These are phyloP conservation scores for Phialophora tarda DNA, from an alignment of 2,329 filamentous ascomycete genomes.

Conservation along the genomic window DNA sequence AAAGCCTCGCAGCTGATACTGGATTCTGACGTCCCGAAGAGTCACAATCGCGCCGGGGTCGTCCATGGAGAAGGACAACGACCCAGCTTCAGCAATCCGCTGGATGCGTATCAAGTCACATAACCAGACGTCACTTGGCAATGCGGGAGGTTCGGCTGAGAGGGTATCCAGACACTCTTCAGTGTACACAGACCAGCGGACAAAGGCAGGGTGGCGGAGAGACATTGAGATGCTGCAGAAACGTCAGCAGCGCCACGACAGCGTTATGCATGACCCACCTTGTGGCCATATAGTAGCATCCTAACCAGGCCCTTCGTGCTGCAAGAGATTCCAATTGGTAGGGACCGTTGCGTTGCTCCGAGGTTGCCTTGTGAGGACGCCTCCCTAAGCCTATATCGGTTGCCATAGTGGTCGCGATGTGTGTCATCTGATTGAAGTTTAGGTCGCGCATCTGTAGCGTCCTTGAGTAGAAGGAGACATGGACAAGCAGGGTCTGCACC, in stretches of 20 bases:
- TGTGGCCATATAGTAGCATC: slow-evolving; percentile 65
- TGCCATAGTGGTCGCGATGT: slow-evolving; percentile 79
- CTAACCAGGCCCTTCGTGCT: slow-evolving; percentile 64
- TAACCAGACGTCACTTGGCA: slow-evolving; percentile 61
- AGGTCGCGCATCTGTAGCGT: slow-evolving; percentile 82
- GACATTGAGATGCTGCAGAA: slow-evolving; percentile 58
- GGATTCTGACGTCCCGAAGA: slow-evolving; percentile 66
- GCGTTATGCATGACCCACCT: slow-evolving; percentile 46
- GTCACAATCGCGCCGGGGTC: slow-evolving; percentile 60
- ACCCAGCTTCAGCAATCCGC: slow-evolving; percentile 72
- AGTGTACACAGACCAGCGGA: slow-evolving; percentile 68
- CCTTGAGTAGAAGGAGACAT: slow-evolving; percentile 84
- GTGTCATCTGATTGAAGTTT: slow-evolving; percentile 85
- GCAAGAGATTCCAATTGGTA: slow-evolving; percentile 52
- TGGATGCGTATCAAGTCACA: slow-evolving; percentile 64
- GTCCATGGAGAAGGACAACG: slow-evolving; percentile 69
- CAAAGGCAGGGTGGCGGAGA: slow-evolving; percentile 61
- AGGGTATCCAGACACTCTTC: slow-evolving; percentile 65
- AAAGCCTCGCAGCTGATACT: slow-evolving; percentile 68
- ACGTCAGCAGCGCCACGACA: not conserved
- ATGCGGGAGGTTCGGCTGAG: slow-evolving; percentile 60
- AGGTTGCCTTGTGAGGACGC: slow-evolving; percentile 49
- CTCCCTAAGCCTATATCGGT: slow-evolving; percentile 80
- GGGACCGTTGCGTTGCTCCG: slow-evolving; percentile 47
- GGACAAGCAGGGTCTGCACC: slow-evolving; percentile 75